Evolutionary conservation across 768 basidiomycete species (phyloP), one percentile per base, ranked within the genome.

Genomic region (Mrakia frigida): DNA sequence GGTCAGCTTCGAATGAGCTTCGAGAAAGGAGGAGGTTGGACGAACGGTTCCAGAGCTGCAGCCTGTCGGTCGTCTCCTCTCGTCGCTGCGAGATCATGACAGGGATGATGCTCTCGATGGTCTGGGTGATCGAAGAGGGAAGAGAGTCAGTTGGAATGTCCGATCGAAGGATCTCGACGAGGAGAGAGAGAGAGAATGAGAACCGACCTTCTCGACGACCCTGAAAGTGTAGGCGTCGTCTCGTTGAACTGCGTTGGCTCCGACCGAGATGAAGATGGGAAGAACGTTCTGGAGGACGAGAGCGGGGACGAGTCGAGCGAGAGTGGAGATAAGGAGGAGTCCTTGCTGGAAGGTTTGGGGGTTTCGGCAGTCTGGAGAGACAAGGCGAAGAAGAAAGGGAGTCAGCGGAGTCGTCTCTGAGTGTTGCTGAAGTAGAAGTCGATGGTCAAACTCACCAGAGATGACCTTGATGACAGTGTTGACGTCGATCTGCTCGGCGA

Each of bases 201-300:
- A 21, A 69, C 84, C 61, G 73, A 93, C 94, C 87, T 91, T 92
- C 82, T 98, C 94, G 2, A 98, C 92, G 13, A 98, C 94, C 52
- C 89, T 89, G 86, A 97, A 96, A 81, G 92, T 95, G 84, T 96
- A 95, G 0, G 91, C 88, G 82, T 99, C 97, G 79, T 99, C 97
- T 67, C 94, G 88, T 81, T 97, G 96, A 85, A 98, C 92, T 25
- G 98, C 90, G 78, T 93, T 95, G n/a, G 95, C 93, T 28, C 97
- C 96, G 93, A 98, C 98, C 85, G 98, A 98, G 0, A 95, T 98
- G 86, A 99, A 98, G 63, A 99, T 90, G 5, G 97, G 96, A 93
- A 99, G 97, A 70, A 98, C 88, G 80, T 96, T 94, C 81, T 92
- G 93, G 18, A 98, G 86, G 41, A 96, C 93, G 16, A 93, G 92